Conservation (phyloP, 345 rosid genomes). For the Eucalyptus erythrocorys region DNA sequence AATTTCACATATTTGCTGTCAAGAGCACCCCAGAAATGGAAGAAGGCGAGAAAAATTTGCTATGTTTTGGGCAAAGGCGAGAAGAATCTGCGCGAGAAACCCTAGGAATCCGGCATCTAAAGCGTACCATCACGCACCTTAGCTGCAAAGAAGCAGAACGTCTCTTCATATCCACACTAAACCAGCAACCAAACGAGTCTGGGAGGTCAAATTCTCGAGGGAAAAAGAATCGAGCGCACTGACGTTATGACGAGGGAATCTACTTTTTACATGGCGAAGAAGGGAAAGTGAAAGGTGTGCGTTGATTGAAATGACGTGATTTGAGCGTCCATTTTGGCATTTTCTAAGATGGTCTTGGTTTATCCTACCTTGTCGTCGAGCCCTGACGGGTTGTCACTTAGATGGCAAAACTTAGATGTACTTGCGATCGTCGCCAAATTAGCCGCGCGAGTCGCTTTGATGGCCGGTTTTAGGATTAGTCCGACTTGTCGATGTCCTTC, state of each 20-base stretch:
- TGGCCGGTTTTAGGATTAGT: neutral
- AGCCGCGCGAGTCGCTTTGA: neutral
- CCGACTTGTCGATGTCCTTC: neutral
- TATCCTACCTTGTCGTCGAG: neutral
- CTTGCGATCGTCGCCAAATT: neutral
- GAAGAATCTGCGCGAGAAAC: neutral
- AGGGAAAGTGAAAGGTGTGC: neutral
- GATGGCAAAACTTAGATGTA: neutral
- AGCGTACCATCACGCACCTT: neutral
- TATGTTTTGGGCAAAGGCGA: neutral
- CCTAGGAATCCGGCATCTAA: neutral
- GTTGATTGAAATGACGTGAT: neutral
- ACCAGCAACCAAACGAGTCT: neutral
- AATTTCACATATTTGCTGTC: neutral
- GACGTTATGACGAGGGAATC: neutral
- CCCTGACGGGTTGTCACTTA: neutral
- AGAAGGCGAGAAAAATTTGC: neutral
- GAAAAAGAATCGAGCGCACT: neutral
- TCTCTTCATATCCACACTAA: neutral
- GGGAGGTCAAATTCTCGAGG: neutral
- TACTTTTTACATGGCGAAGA: neutral
- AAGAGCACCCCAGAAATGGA: neutral
- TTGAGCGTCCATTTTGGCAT: neutral
- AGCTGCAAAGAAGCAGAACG: neutral
- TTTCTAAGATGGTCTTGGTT: neutral